These are phyloP conservation scores for Elaeis guineensis DNA, from an alignment of 176 grass and related monocot genomes.

Conservation along the genomic window DNA sequence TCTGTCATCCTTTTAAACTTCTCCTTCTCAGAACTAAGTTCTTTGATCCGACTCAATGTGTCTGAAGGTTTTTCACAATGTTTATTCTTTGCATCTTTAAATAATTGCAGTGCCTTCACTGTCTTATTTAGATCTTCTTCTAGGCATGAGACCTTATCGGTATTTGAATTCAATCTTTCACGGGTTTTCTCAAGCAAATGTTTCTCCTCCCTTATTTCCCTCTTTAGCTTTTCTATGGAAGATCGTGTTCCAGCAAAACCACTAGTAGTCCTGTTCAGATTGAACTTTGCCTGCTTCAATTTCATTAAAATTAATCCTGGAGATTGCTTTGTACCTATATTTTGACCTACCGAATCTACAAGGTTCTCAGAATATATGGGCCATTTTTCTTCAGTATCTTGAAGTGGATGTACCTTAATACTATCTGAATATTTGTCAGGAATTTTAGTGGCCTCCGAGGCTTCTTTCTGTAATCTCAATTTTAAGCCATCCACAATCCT, in stretches of 20 bases:
- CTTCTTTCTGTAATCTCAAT: conserved; percentile 42
- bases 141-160: conserved; percentile 29
- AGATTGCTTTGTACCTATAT: conserved; percentile 26
- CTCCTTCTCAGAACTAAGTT: conserved; percentile 54
- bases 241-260: conserved; percentile 1
- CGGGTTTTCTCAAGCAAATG: conserved; percentile 52
- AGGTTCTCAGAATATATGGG: conserved; percentile 5
- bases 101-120: conserved; percentile 24
- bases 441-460: conserved; percentile 16
- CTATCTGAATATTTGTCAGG: conserved; percentile 1
- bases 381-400: conserved; percentile 20
- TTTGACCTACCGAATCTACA: conserved; percentile 14
- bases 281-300: conserved; percentile 77
- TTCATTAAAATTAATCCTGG: conserved; percentile 53
- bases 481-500: conserved; percentile 57
- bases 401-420: conserved; percentile 20
- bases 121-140: conserved; percentile 50
- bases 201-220: conserved; percentile 65
- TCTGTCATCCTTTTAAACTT: conserved; percentile 37
- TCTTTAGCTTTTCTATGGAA: conserved; percentile 36
- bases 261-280: conserved; percentile 54
- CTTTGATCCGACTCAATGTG: conserved; percentile 53
- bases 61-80: conserved; percentile 33
- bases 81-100: conserved; percentile 25
- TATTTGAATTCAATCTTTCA: conserved; percentile 50